Conservation (phyloP, 352 stramenopile genomes). For the Phytopythium delawarense region DNA sequence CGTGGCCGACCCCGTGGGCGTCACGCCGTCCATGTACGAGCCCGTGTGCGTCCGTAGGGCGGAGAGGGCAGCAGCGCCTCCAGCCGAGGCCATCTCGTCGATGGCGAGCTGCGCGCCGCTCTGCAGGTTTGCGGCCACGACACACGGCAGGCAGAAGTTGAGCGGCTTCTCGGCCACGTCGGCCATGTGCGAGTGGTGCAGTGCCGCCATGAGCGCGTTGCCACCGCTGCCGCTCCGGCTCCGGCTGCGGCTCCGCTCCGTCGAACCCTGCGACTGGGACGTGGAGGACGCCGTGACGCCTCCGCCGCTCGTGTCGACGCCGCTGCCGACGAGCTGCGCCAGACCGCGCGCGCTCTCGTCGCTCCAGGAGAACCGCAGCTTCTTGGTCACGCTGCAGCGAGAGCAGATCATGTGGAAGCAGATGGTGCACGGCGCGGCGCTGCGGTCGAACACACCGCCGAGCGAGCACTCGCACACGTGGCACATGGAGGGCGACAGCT, state of each 20-base stretch:
- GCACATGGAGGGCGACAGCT: constrained; percentile 21
- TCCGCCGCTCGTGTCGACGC: constrained; percentile 1
- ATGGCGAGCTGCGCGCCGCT: constrained; percentile 34
- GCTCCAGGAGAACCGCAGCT: constrained; percentile 30
- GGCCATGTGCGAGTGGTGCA: constrained; percentile 15
- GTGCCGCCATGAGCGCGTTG: not conserved
- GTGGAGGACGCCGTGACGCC: constrained; percentile 9
- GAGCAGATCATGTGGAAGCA: constrained; percentile 35
- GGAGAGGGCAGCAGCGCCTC: not conserved
- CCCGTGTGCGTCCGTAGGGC: constrained; percentile 3
- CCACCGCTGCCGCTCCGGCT: constrained; percentile 15
- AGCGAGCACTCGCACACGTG: constrained; percentile 33
- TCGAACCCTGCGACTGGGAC: constrained; percentile 16
- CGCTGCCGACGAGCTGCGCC: constrained; percentile 1
- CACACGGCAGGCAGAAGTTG: constrained; percentile 46
- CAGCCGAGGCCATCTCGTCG: constrained; percentile 23
- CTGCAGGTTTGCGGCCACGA: constrained; percentile 36
- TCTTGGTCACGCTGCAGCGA: constrained; percentile 46
- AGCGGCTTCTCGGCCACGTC: constrained; percentile 40
- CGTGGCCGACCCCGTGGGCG: constrained; percentile 1
- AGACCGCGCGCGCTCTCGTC: constrained; percentile 13
- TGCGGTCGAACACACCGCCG: constrained; percentile 28
- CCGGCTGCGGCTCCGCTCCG: constrained; percentile 22
- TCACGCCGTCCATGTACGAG: not conserved
- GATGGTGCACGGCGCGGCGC: constrained; percentile 24